Conservation (phyloP, 2,329 filamentous ascomycete species). For the Alternaria angustiovoidea region DNA sequence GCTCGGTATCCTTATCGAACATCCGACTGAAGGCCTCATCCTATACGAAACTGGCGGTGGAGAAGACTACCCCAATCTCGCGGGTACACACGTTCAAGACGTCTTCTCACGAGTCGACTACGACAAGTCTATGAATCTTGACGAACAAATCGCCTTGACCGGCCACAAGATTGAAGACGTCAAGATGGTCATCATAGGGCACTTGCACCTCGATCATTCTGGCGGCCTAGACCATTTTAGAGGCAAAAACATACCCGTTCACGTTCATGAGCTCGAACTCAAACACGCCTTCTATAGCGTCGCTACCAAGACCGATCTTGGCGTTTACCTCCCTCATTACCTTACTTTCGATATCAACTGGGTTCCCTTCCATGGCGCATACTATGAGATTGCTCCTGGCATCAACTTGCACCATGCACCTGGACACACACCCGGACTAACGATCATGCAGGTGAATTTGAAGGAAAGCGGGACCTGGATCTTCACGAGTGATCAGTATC, state of each 20-base stretch:
- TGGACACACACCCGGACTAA: constrained; percentile 49
- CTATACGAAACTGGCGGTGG: constrained; percentile 49
- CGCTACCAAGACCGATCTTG: constrained; percentile 46
- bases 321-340: constrained; percentile 49
- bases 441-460: constrained; percentile 50
- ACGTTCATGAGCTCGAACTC: constrained; percentile 50
- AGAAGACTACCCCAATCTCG: constrained; percentile 40
- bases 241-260: constrained; percentile 46
- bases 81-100: constrained; percentile 42
- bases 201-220: constrained; percentile 50
- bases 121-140: constrained; percentile 29
- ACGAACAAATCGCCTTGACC: constrained; percentile 37
- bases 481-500: constrained; percentile 51
- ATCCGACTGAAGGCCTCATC: constrained; percentile 48
- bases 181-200: constrained; percentile 49
- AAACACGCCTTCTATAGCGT: constrained; percentile 42
- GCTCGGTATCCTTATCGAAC: constrained; percentile 14
- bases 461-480: constrained; percentile 47
- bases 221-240: constrained; percentile 48
- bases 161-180: constrained; percentile 48
- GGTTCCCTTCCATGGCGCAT: constrained; percentile 44
- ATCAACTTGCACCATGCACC: constrained; percentile 47
- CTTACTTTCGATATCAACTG: constrained; percentile 50
- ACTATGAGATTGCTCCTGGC: constrained; percentile 45
- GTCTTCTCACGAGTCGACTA: constrained; percentile 45